Conservation (phyloP, 371 early-diverging fungal genomes). For the Mortierella sp. region DNA sequence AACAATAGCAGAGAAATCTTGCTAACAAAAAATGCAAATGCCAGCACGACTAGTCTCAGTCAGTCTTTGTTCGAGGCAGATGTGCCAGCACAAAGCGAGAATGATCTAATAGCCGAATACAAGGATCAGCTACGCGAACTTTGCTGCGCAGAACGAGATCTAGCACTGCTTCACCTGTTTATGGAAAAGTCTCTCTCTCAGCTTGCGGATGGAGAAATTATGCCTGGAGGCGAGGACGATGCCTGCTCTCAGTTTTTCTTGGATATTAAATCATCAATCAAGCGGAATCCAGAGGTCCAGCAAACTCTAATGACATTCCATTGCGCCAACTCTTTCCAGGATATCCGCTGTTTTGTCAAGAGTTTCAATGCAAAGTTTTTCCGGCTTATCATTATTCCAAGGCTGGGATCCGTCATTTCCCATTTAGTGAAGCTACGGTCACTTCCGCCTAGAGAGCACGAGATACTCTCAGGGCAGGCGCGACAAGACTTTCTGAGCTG, state of each 20-base stretch:
- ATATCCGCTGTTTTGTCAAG: conserved; percentile 79
- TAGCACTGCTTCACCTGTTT: conserved; percentile 68
- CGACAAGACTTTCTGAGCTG: conserved; percentile 51
- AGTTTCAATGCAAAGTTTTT: conserved; percentile 68
- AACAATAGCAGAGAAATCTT: conserved; percentile 22
- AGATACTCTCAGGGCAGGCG: conserved; percentile 5
- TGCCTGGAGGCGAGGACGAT: conserved; percentile 57
- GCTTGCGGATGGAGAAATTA: conserved; percentile 65
- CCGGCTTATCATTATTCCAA: conserved; percentile 71
- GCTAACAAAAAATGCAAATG: conserved; percentile 32
- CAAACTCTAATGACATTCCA: conserved; percentile 41
- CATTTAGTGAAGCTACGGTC: conserved; percentile 52
- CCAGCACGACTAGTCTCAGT: conserved; percentile 39
- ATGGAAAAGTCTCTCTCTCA: conserved; percentile 64
- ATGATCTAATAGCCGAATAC: conserved; percentile 35
- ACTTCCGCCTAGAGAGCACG: conserved; percentile 21
- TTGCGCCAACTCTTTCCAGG: conserved; percentile 54
- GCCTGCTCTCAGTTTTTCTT: conserved; percentile 59
- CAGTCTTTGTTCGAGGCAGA: conserved; percentile 45
- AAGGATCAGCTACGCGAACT: conserved; percentile 55
- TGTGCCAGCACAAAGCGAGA: conserved; percentile 14
- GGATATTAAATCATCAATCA: conserved; percentile 47
- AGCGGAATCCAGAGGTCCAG: conserved; percentile 36
- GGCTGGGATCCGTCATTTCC: conserved; percentile 61
- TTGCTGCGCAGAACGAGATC: conserved; percentile 53